A percentile compares a stretch with the other conserved stretches of the same genome.
Evolutionary conservation across 352 stramenopile species (phyloP).

Genomic region (Globisporangium carolinianum): DNA sequence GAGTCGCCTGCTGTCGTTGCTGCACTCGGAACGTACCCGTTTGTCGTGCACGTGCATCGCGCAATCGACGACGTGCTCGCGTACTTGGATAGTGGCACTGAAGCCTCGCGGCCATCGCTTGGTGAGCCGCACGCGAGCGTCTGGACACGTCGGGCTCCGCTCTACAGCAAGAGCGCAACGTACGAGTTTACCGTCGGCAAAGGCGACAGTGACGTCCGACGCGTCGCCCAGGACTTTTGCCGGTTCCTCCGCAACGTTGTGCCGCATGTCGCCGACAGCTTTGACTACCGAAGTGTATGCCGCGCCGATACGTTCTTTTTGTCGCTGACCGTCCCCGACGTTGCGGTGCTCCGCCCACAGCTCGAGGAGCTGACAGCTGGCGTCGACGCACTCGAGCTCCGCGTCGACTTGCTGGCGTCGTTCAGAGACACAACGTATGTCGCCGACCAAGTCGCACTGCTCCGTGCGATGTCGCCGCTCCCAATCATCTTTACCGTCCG

Average conservation of each 20-base stretch:
- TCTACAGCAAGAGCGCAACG: constrained; percentile 41
- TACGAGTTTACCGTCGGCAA: constrained; percentile 63
- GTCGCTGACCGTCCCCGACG: constrained; percentile 65
- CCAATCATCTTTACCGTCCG: constrained; percentile 97
- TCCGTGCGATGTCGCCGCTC: constrained; percentile 86
- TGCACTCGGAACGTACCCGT: constrained; percentile 52
- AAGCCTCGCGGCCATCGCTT: constrained; percentile 47
- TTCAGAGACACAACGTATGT: constrained; percentile 53
- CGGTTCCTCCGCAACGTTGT: constrained; percentile 55
- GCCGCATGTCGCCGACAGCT: constrained; percentile 35
- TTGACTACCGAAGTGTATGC: constrained; percentile 42
- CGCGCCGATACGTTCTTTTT: constrained; percentile 70
- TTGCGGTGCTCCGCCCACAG: constrained; percentile 36
- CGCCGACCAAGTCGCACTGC: constrained; percentile 56
- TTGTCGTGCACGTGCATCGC: constrained; percentile 66
- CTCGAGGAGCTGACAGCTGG: constrained; percentile 59
- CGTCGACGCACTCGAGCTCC: constrained; percentile 94
- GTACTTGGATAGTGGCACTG: constrained; percentile 42
- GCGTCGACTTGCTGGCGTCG: constrained; percentile 88
- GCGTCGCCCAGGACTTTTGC: constrained; percentile 65
- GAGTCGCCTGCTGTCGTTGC: constrained; percentile 61
- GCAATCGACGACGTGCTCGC: constrained; percentile 65
- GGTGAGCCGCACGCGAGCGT: constrained; percentile 51
- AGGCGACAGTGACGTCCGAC: constrained; percentile 46
- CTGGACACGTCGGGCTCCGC: constrained; percentile 44